Evolutionary conservation across 2,329 filamentous ascomycete genomes (phyloP).

Genomic region (Pezicula neosporulosa): DNA sequence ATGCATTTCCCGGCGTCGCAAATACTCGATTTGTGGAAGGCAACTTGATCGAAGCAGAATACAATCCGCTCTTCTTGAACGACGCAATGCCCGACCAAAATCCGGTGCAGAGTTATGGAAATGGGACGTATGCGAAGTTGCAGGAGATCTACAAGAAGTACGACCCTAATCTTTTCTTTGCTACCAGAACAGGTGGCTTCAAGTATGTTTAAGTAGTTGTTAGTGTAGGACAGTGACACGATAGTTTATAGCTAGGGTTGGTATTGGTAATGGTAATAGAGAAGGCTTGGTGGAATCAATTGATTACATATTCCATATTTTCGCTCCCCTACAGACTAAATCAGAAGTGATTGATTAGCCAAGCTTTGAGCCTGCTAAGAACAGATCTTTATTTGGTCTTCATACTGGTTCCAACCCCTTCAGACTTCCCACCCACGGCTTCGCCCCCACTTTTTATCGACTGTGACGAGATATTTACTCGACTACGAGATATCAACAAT

Average conservation of each 20-base stretch:
- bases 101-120: constrained; percentile 19
- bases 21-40: constrained; percentile 18
- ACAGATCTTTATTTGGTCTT: constrained; percentile 9
- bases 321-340: no score
- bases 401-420: constrained; percentile 19
- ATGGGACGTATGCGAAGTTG: constrained; percentile 26
- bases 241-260: not conserved
- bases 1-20: constrained; percentile 11
- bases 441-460: constrained; percentile 12
- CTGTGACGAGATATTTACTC: constrained; percentile 13
- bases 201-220: constrained; percentile 15
- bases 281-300: no score
- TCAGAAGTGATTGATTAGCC: no score
- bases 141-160: constrained; percentile 27
- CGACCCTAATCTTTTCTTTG: constrained; percentile 29
- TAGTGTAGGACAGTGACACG: not conserved
- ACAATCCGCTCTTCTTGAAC: constrained; percentile 31
- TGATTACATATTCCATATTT: no score
- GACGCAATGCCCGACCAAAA: constrained; percentile 30
- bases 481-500: constrained; percentile 34
- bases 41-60: constrained; percentile 13
- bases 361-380: not conserved
- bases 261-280: no score
- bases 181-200: constrained; percentile 23
- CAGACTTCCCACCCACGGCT: constrained; percentile 17